These are phyloP conservation scores for Leccinum arenicola DNA, from an alignment of 768 basidiomycete genomes.

Conservation along the genomic window DNA sequence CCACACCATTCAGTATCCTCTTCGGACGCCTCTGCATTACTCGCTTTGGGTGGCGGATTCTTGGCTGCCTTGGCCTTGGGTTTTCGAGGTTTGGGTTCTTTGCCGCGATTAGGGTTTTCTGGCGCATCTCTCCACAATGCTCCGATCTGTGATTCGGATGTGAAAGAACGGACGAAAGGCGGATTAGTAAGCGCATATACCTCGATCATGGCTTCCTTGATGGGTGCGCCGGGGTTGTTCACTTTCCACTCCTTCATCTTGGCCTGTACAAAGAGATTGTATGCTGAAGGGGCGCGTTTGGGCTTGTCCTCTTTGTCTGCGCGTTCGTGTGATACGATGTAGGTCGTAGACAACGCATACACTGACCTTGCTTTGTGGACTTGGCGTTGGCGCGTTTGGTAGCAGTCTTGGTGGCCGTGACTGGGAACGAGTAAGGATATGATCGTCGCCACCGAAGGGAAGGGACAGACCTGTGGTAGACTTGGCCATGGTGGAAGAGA, in stretches of 20 bases:
- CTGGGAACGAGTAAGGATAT: slow-evolving; percentile 30
- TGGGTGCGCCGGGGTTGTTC: slow-evolving; percentile 43
- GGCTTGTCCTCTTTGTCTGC: slow-evolving; percentile 43
- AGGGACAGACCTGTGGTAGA: slow-evolving; percentile 43
- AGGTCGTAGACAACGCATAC: not conserved
- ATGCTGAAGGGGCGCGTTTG: slow-evolving; percentile 58
- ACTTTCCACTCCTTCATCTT: slow-evolving; percentile 59
- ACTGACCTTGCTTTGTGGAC: slow-evolving; percentile 38
- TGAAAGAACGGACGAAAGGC: slow-evolving; percentile 6
- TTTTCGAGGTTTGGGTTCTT: slow-evolving; percentile 46
- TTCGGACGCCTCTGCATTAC: slow-evolving; percentile 21
- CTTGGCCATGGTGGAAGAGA: slow-evolving; percentile 45
- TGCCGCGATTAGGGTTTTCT: slow-evolving; percentile 63
- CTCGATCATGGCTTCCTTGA: slow-evolving; percentile 54
- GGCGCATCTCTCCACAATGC: slow-evolving; percentile 55
- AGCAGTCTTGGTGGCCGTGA: slow-evolving; percentile 53
- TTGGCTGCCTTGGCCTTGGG: slow-evolving; percentile 34
- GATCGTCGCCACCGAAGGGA: not conserved
- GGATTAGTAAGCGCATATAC: slow-evolving; percentile 26
- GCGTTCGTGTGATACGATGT: not conserved
- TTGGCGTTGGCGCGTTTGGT: slow-evolving; percentile 51
- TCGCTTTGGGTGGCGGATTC: slow-evolving; percentile 20
- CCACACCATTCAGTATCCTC: slow-evolving; percentile 24
- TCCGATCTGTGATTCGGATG: slow-evolving; percentile 43
- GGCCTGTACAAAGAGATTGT: slow-evolving; percentile 55